Conservation (phyloP, 2,329 filamentous ascomycete genomes). For the Xylaria sp. region DNA sequence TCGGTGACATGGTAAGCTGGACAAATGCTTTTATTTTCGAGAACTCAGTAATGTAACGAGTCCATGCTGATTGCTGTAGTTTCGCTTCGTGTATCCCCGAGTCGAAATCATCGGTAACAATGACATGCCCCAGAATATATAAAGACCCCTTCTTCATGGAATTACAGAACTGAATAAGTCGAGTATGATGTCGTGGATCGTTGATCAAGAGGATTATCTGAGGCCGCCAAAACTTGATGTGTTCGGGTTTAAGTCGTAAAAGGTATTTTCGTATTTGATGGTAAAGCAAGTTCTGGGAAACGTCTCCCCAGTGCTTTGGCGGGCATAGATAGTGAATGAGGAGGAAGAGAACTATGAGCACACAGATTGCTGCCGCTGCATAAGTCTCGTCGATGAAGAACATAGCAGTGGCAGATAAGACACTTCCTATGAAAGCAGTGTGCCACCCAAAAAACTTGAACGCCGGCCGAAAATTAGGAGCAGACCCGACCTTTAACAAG, state of each 20-base stretch:
- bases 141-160: constrained; percentile 85
- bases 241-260: constrained; percentile 79
- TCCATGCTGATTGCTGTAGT: constrained; percentile 80
- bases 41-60: constrained; percentile 79
- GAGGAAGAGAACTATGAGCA: constrained; percentile 77
- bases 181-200: constrained; percentile 77
- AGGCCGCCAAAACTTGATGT: constrained; percentile 92
- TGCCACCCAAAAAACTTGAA: constrained; percentile 91
- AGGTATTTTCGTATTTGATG: constrained; percentile 85
- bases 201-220: constrained; percentile 86
- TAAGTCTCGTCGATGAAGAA: constrained; percentile 87
- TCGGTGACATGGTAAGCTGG: constrained; percentile 81
- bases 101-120: constrained; percentile 81
- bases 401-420: constrained; percentile 81
- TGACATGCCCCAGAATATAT: constrained; percentile 85
- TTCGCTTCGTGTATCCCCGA: constrained; percentile 79
- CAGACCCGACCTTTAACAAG: constrained; percentile 81
- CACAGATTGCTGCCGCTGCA: constrained; percentile 72
- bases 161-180: constrained; percentile 88
- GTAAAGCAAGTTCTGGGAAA: constrained; percentile 87
- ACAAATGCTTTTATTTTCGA: constrained; percentile 88
- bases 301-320: constrained; percentile 87
- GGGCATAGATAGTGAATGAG: constrained; percentile 84
- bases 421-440: constrained; percentile 72
- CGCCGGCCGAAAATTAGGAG: constrained; percentile 84